Evolutionary conservation across 2,329 filamentous ascomycete genomes (phyloP).

Genomic region (Huntiella abstrusa): DNA sequence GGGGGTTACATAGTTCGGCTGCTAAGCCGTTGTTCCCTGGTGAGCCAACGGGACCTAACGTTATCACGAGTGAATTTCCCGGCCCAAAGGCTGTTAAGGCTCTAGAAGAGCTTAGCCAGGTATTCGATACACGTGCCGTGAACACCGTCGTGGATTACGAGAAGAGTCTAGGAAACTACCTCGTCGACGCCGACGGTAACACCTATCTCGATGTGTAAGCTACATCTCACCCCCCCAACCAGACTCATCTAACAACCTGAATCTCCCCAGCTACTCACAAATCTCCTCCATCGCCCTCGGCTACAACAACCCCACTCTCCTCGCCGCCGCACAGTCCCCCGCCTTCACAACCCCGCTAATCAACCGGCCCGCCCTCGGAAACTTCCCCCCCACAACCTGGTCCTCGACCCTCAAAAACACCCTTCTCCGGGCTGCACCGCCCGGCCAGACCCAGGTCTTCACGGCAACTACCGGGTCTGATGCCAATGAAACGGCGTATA

Average conservation of each 20-base stretch:
- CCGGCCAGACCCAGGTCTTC: constrained; percentile 61
- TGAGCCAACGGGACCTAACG: constrained; percentile 32
- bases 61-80: constrained; percentile 45
- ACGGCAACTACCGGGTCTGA: constrained; percentile 64
- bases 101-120: constrained; percentile 51
- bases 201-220: constrained; percentile 51
- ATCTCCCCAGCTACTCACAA: constrained; percentile 43
- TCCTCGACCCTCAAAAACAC: constrained; percentile 50
- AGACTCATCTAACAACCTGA: background rate
- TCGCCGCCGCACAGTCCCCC: constrained; percentile 43
- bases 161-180: constrained; percentile 64
- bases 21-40: constrained; percentile 23
- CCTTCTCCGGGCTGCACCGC: constrained; percentile 53
- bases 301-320: constrained; percentile 58
- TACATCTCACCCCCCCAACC: background rate
- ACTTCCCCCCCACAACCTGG: constrained; percentile 66
- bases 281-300: constrained; percentile 72
- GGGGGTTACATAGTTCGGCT: background rate
- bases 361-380: constrained; percentile 62
- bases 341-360: constrained; percentile 58
- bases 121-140: constrained; percentile 71
- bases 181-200: constrained; percentile 54
- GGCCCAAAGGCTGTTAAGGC: constrained; percentile 55
- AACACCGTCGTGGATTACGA: constrained; percentile 68
- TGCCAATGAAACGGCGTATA: constrained; percentile 72